Evolutionary conservation across 371 early-diverging fungal species (phyloP).

Genomic region (Mortierella sp.): DNA sequence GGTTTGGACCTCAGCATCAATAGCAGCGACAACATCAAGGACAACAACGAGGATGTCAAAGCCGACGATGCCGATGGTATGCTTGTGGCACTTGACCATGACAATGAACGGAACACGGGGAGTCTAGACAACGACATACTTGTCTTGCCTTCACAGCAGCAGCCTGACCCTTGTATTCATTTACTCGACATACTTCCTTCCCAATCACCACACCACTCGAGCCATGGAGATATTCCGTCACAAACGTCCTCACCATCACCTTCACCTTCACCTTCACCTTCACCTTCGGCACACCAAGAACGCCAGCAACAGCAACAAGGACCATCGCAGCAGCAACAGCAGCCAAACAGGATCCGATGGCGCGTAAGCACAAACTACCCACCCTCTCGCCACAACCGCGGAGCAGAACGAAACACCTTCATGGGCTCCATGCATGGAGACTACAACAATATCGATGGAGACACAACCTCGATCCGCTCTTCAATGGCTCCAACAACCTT

Average conservation of each 20-base stretch:
- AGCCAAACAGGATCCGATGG: not conserved
- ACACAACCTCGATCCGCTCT: not conserved
- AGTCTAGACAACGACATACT: not conserved
- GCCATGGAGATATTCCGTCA: not conserved
- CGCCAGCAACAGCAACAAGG: not conserved
- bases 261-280: too few species aligned
- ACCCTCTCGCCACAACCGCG: not conserved
- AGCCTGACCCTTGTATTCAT: not conserved
- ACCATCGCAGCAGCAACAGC: not conserved
- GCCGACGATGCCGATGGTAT: not conserved
- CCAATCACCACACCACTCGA: not conserved
- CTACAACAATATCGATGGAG: not conserved
- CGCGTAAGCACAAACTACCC: not conserved
- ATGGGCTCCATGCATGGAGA: not conserved
- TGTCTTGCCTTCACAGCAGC: not conserved
- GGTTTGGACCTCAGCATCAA: not conserved
- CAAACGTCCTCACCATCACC: not conserved
- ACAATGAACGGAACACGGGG: not conserved
- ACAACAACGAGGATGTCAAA: too few species aligned
- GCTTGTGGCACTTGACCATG: not conserved
- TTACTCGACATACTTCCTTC: not conserved
- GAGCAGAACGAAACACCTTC: not conserved
- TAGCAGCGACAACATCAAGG: too few species aligned
- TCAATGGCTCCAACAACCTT: not conserved
- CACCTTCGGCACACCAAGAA: not conserved